Conservation (phyloP, 306 rosid genomes). For the Luffa acutangula region DNA sequence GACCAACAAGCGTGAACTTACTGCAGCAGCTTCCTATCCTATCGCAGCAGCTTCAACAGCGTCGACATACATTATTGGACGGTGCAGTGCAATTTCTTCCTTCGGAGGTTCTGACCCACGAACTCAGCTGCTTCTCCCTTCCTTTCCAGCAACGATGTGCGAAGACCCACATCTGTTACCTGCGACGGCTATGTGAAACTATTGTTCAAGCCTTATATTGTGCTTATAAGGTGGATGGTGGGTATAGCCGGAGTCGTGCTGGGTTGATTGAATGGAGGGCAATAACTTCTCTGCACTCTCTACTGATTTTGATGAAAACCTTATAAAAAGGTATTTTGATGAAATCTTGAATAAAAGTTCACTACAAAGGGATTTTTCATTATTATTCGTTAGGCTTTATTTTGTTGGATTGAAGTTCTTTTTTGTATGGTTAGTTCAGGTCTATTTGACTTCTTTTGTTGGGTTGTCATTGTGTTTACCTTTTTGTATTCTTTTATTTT, state of each 20-base stretch:
- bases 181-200: too few species aligned
- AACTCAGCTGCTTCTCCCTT: too few species aligned
- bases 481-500: too few species aligned
- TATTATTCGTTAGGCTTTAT: neutral
- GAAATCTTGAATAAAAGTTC: neutral
- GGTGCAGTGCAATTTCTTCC: too few species aligned
- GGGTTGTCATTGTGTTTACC: neutral
- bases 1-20: too few species aligned
- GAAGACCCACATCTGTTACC: too few species aligned
- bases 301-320: neutral
- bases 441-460: neutral
- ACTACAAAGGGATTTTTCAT: neutral
- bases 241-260: neutral
- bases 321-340: neutral
- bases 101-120: too few species aligned
- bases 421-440: neutral
- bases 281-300: neutral
- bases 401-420: neutral
- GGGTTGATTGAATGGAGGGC: neutral
- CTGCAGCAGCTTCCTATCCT: too few species aligned
- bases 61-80: too few species aligned
- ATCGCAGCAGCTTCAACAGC: too few species aligned
- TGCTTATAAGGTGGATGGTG: neutral
- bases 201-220: too few species aligned
- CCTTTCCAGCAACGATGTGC: too few species aligned